Percentiles rank a stretch among this genome's conserved stretches.
These are phyloP conservation scores for Fusarium falciforme DNA, from an alignment of 2,329 filamentous ascomycete species.

Conservation along the genomic window DNA sequence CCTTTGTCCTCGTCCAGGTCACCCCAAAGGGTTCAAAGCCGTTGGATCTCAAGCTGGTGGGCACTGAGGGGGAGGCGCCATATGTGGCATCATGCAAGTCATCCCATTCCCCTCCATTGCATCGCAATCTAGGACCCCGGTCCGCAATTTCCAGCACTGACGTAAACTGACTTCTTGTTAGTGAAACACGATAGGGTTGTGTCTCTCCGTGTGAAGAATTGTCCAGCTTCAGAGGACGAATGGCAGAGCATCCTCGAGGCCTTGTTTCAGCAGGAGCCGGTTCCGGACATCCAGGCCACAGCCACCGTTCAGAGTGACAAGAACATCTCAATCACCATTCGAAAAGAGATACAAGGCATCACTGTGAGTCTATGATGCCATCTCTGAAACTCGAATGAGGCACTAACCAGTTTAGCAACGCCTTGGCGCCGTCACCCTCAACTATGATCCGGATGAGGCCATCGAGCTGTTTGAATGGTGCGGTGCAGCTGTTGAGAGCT, in stretches of 20 bases:
- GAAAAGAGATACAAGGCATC: conserved; percentile 75
- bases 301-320: conserved; percentile 67
- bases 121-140: conserved; percentile 29
- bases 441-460: conserved; percentile 65
- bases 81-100: conserved; percentile 69
- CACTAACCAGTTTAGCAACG: conserved; percentile 65
- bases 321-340: conserved; percentile 70
- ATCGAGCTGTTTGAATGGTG: conserved; percentile 80
- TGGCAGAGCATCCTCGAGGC: conserved; percentile 73
- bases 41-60: conserved; percentile 74
- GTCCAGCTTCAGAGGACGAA: conserved; percentile 68
- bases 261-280: conserved; percentile 64
- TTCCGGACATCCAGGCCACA: conserved; percentile 67
- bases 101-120: conserved; percentile 29
- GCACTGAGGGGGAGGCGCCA: conserved; percentile 73
- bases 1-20: conserved; percentile 72
- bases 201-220: conserved; percentile 64
- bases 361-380: conserved; percentile 61
- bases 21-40: conserved; percentile 60
- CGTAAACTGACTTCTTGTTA: conserved; percentile 44
- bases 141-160: conserved; percentile 33
- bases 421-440: conserved; percentile 73
- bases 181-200: conserved; percentile 68
- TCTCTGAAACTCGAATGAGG: conserved; percentile 17
- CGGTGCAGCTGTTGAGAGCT: conserved; percentile 64